Evolutionary conservation across 108 stramenopile genomes (phyloP).

Genomic region (Nitzschia putrida): DNA sequence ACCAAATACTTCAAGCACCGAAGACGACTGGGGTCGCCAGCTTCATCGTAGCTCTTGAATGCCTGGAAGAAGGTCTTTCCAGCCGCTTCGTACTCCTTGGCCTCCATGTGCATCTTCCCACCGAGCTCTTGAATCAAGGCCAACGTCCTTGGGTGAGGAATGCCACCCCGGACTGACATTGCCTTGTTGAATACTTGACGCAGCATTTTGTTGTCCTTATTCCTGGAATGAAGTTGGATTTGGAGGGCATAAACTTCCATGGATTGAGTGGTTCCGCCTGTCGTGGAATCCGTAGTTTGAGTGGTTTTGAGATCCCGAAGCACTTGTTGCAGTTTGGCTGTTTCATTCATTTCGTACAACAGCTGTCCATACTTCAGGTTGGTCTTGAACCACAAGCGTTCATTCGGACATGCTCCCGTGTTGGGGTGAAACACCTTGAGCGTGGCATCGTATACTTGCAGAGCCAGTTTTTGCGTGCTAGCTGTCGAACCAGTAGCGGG

Average conservation of each 20-base stretch:
- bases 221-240: constrained; percentile 86
- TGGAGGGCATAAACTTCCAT: constrained; percentile 93
- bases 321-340: constrained; percentile 80
- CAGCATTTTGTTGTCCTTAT: constrained; percentile 87
- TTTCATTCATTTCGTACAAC: constrained; percentile 89
- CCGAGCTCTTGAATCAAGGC: constrained; percentile 91
- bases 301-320: constrained; percentile 69
- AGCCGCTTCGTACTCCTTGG: constrained; percentile 77
- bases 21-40: constrained; percentile 84
- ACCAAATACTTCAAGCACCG: constrained; percentile 91
- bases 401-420: constrained; percentile 75
- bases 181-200: constrained; percentile 83
- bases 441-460: constrained; percentile 73
- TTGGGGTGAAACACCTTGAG: constrained; percentile 72
- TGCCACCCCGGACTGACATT: constrained; percentile 84
- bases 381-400: constrained; percentile 93
- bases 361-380: constrained; percentile 93
- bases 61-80: constrained; percentile 87
- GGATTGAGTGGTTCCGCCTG: constrained; percentile 61
- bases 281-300: constrained; percentile 22
- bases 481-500: neutral
- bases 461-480: constrained; percentile 58
- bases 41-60: constrained; percentile 95
- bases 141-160: constrained; percentile 90
- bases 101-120: constrained; percentile 91